Conservation (phyloP, 1,139 yeast species). For the Saccharomyces hybrid region DNA sequence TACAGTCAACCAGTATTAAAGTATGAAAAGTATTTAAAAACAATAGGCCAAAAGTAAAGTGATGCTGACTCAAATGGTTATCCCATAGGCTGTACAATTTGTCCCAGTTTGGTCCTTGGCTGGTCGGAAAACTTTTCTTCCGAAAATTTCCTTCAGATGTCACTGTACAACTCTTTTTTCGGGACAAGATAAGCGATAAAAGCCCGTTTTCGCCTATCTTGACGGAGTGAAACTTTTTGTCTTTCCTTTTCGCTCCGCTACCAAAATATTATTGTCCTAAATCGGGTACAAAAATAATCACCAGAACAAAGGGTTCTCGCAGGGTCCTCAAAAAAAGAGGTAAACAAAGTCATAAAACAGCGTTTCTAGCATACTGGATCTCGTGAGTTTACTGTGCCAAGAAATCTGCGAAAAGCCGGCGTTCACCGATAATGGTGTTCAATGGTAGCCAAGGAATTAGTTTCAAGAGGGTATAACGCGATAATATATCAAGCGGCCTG, state of each 20-base stretch:
- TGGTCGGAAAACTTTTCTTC: not conserved
- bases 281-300: not conserved
- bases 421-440: not conserved
- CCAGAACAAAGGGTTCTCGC: not conserved
- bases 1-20: not conserved
- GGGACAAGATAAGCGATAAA: not conserved
- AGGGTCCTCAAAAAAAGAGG: not conserved
- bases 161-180: not conserved
- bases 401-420: too few relatives aligned
- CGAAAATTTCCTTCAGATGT: not conserved
- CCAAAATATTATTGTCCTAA: not conserved
- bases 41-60: not conserved
- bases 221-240: not conserved
- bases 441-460: not conserved
- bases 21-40: not conserved
- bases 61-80: not conserved
- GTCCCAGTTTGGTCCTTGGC: not conserved
- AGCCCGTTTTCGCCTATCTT: not conserved
- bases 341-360: too few relatives aligned
- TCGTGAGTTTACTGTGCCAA: too few relatives aligned
- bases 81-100: not conserved
- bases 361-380: too few relatives aligned
- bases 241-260: not conserved
- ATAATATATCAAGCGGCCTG: not conserved
- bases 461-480: not conserved